These are phyloP conservation scores for baker's yeast (Saccharomyces cerevisiae) DNA, from an alignment of 805 yeast species.

Conservation along the genomic window DNA sequence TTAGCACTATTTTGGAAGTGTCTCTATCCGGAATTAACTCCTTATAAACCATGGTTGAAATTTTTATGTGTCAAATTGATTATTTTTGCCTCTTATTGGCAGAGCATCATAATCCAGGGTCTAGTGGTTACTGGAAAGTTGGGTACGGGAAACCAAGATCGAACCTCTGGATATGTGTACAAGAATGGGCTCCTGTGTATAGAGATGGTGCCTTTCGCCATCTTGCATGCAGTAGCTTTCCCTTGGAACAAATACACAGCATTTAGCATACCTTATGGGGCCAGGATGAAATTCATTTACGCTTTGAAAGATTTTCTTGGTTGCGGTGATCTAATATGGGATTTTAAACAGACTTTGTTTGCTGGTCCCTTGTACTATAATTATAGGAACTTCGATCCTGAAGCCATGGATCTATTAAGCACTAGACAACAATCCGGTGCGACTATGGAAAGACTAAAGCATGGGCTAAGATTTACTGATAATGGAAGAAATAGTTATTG, in stretches of 20 bases:
- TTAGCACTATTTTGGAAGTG: conserved; percentile 91
- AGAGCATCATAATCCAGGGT: conserved; percentile 55
- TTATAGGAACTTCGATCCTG: conserved; percentile 75
- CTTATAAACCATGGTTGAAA: conserved; percentile 84
- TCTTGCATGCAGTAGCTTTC: conserved; percentile 84
- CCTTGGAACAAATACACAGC: conserved; percentile 65
- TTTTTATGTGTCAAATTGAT: conserved; percentile 88
- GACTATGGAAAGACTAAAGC: conserved; percentile 60
- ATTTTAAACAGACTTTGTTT: conserved; percentile 58
- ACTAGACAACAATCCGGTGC: conserved; percentile 62
- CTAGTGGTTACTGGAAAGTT: conserved; percentile 42
- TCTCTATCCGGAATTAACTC: conserved; percentile 63
- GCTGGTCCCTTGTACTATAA: conserved; percentile 66
- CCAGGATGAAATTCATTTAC: conserved; percentile 47
- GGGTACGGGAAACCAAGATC: conserved; percentile 27
- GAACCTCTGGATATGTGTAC: conserved; percentile 44
- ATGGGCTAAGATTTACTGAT: conserved; percentile 73
- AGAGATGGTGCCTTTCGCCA: conserved; percentile 78
- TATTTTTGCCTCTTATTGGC: conserved; percentile 98
- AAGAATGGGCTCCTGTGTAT: conserved; percentile 75
- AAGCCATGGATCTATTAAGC: conserved; percentile 45
- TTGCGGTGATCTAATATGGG: conserved; percentile 66
- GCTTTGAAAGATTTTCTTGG: conserved; percentile 78
- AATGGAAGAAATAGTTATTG: conserved; percentile 81
- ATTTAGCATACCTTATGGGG: conserved; percentile 56